phyloP scores from a whole-genome alignment of 225 moss, liverwort and hornwort genomes.

The Marchantia polymorpha region DNA sequence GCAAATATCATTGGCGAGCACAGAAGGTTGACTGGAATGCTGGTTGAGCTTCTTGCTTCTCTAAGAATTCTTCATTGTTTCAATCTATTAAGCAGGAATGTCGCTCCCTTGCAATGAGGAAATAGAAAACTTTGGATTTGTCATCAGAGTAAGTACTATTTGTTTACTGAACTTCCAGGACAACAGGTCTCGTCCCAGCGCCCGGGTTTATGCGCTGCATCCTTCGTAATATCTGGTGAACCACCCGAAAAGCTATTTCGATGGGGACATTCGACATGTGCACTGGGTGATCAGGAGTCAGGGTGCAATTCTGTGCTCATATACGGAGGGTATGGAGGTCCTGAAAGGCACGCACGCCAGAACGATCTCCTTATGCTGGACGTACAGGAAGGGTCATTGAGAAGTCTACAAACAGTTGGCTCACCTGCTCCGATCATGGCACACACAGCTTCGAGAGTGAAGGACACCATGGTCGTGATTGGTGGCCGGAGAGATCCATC shows the following conservation, averaged over 20 bases:
- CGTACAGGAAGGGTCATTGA: constrained; percentile 45
- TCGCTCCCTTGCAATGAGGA: not conserved
- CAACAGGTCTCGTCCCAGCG: constrained; percentile 1
- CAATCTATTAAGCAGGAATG: too few species aligned
- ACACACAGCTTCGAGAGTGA: constrained; percentile 55
- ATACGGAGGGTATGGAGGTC: constrained; percentile 89
- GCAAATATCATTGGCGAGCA: not conserved
- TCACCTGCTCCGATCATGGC: constrained; percentile 68
- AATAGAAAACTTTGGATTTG: not conserved
- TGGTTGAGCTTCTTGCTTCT: not conserved
- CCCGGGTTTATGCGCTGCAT: constrained; percentile 53
- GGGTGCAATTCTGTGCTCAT: constrained; percentile 51
- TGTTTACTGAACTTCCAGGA: constrained; percentile 26
- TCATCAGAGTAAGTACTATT: constrained; percentile 2
- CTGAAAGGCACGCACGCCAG: constrained; percentile 61
- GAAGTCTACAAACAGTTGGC: constrained; percentile 38
- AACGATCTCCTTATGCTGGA: constrained; percentile 55
- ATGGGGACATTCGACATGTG: constrained; percentile 82
- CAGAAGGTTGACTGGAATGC: constrained; percentile 9
- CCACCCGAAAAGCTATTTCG: constrained; percentile 51
- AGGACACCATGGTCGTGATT: constrained; percentile 60
- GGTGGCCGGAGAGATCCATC: constrained; percentile 78
- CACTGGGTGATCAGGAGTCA: constrained; percentile 14
- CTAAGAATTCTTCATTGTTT: too few species aligned
- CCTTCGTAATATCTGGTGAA: constrained; percentile 48